phyloP scores from a whole-genome alignment of 2,329 filamentous ascomycete genomes.

The Alternaria angustiovoidea region DNA sequence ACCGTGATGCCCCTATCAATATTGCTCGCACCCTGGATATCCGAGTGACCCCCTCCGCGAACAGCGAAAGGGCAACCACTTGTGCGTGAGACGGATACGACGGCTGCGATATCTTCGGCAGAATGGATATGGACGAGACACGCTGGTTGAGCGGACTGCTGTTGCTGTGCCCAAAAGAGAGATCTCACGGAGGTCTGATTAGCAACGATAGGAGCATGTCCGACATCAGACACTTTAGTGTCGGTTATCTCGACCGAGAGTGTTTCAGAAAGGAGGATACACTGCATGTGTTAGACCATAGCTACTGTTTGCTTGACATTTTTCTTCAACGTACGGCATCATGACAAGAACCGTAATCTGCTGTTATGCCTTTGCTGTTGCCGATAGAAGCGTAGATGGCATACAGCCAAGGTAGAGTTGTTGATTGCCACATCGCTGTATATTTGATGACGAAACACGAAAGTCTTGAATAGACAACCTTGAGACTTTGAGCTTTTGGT shows the following conservation, averaged over 20 bases:
- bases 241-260: background rate
- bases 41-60: conserved; percentile 26
- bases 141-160: background rate
- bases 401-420: conserved; percentile 1
- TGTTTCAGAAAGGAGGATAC: background rate
- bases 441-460: background rate
- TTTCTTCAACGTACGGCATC: background rate
- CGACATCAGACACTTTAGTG: background rate
- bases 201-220: background rate
- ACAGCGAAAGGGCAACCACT: conserved; percentile 29
- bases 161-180: conserved; percentile 5
- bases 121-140: background rate
- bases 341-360: background rate
- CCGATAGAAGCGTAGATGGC: background rate
- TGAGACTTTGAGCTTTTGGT: background rate
- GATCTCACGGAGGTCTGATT: background rate
- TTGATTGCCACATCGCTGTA: background rate
- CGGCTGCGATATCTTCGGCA: background rate
- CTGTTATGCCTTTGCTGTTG: conserved; percentile 4
- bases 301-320: background rate
- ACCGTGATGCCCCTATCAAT: conserved; percentile 27
- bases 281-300: conserved; percentile 1
- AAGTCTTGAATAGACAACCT: background rate
- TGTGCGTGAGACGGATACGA: background rate
- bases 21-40: conserved; percentile 32